Base-by-base conservation (phyloP, 2,329 filamentous ascomycete genomes). In the Trichoderma hamatum region DNA sequence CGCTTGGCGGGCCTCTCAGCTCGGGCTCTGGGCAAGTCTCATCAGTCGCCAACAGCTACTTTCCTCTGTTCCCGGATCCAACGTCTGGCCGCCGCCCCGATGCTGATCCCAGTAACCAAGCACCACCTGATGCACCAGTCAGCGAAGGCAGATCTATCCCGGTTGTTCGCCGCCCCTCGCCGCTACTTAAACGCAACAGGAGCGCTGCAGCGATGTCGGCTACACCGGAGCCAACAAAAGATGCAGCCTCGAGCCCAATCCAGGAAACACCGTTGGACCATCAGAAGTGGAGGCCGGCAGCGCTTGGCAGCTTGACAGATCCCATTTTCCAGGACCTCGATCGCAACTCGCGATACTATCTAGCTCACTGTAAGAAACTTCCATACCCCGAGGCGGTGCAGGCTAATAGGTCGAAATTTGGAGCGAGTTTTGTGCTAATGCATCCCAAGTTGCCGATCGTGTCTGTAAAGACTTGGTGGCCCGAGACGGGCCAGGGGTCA, bases 301-400 rank as follows among this genome's bases (percentile, higher is more conserved):
- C 69, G 28, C 56, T 69, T n/a, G 69, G 73, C 19, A 75, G 80
- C 34, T 77, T 87, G 60, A 80, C 83, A 32, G 87, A 89, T 74
- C 87, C 87, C 14, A 72, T 88, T 56, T 81, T 88, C 68, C 84
- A 87, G 72, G 84, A 86, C 71, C 80, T 89, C 54, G 81, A 83
- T 71, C 76, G 71, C 24, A 78, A 78, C 54, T 82, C 82, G 32
- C 78, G 83, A 69, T 79, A 80, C 71, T 86, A 87, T 74, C 76
- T 86, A 52, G 78, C 81, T 46, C 84, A 87, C 69, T 87, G 85
- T 86, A 75, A 75, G 83, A 79, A 16, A 36, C 54, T n/a, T 16
- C 28, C 64, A 24, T 24, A 28, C 13, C 54, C 52, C 19, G 36
- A 26, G 13, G n/a, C 56, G 30, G 46, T 55, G 56, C 51, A 63